Evolutionary conservation across 768 basidiomycete genomes (phyloP), one percentile per base, ranked within the genome.

Genomic region (Mycena crocata): DNA sequence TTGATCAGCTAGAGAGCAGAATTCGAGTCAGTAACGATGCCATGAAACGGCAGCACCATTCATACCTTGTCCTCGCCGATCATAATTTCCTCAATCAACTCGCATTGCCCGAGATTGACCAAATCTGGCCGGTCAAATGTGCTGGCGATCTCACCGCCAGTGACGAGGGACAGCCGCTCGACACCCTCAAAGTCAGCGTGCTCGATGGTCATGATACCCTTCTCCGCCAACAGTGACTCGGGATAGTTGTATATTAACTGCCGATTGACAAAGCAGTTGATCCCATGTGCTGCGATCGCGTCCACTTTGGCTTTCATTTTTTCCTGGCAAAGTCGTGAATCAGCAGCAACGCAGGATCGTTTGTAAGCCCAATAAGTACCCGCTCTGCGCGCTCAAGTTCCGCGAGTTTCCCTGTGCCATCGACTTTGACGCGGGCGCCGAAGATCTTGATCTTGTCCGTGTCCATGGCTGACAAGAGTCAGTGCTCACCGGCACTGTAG

Each of bases 371-470:
- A 19, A 42, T 45, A 79, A 86, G 32, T 71, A 92, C 93, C 74
- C 90, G 86, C 80, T 99, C 98, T 8, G 98, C 98, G 14, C 96
- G 91, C 79, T 99, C 98, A 21, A 99, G 90, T 79, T 99, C 98
- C 10, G 98, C 98, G 9, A 99, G 89, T 82, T 99, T 98, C 57
- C 96, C 93, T 3, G 98, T 97, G 49, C 93, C 86, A 73, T 98
- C 97, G 8, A 99, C 98, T 80, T 96, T 95, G 68, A 99, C 90
- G 39, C 95, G 87, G 0, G 98, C 97, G 45, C 98, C 98, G 67
- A 99, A 99, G 66, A 99, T 92, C 82, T 99, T 99, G 85, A 99
- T 98, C 80, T 99, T 99, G 82, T 99, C 98, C 30, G 98, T 99
- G 81, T 99, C 98, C 98, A 99, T 99, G 4, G 98, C 96, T 96